Evolutionary conservation across 345 rosid genomes (phyloP).

Genomic region (Ceriops tagal): DNA sequence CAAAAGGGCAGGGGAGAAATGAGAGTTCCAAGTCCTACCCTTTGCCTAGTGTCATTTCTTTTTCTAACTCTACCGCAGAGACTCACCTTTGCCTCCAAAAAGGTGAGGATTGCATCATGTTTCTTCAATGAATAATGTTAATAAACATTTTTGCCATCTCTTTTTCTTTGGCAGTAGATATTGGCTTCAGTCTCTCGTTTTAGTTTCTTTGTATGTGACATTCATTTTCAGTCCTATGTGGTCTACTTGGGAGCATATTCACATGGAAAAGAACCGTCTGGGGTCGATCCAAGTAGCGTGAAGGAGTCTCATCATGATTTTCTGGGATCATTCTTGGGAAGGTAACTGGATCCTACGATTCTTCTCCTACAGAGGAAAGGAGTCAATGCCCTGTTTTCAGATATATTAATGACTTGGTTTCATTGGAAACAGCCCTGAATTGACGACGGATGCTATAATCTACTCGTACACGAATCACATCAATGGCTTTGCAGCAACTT

Average conservation of each 20-base stretch:
- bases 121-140: no score
- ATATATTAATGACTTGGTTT: neutral
- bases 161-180: neutral
- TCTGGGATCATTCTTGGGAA: slow-evolving; percentile 38
- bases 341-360: slow-evolving; percentile 12
- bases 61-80: slow-evolving; percentile 19
- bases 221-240: neutral
- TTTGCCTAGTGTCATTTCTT: slow-evolving; percentile 24
- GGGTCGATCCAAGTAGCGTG: slow-evolving; percentile 8
- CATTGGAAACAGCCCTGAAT: slow-evolving; percentile 10
- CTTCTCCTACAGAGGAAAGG: neutral
- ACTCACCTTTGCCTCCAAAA: slow-evolving; percentile 41
- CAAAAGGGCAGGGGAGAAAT: neutral
- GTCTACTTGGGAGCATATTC: neutral
- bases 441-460: slow-evolving; percentile 20
- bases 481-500: slow-evolving; percentile 35
- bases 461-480: slow-evolving; percentile 32
- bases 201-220: neutral
- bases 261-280: neutral
- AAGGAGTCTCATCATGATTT: slow-evolving; percentile 23
- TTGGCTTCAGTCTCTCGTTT: neutral
- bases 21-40: slow-evolving; percentile 5
- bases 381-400: neutral
- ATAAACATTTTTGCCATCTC: no score
- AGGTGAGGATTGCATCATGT: slow-evolving; percentile 33